These are phyloP conservation scores for Conticribra weissflogii DNA, from an alignment of 108 stramenopile genomes.

Conservation along the genomic window DNA sequence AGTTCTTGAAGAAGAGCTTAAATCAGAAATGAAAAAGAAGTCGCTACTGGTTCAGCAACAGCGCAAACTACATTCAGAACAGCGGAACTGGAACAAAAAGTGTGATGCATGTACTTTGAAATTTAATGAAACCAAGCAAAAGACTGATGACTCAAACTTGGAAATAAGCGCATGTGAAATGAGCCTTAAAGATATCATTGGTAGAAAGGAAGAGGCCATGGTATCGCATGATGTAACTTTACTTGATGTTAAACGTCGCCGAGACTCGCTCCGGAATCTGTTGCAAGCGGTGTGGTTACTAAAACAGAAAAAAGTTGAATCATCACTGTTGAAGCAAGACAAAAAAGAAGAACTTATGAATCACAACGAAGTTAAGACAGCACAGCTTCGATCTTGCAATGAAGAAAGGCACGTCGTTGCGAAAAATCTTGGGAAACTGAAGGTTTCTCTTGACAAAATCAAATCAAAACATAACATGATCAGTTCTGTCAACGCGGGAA, in stretches of 20 bases:
- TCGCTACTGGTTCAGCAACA: constrained; percentile 63
- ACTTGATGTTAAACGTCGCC: constrained; percentile 72
- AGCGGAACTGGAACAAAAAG: constrained; percentile 48
- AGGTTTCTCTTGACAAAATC: constrained; percentile 58
- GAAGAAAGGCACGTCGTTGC: constrained; percentile 82
- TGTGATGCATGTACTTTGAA: constrained; percentile 33
- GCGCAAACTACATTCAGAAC: constrained; percentile 66
- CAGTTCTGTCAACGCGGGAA: constrained; percentile 17
- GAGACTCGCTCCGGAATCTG: constrained; percentile 59
- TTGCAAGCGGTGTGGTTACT: constrained; percentile 74
- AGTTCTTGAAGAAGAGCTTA: constrained; percentile 63
- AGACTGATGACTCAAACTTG: constrained; percentile 61
- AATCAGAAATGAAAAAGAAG: constrained; percentile 46
- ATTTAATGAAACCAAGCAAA: constrained; percentile 34
- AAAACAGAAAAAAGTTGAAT: constrained; percentile 71
- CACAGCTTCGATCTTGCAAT: constrained; percentile 61
- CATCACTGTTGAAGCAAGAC: constrained; percentile 65
- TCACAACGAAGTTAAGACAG: constrained; percentile 65
- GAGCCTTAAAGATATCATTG: constrained; percentile 40
- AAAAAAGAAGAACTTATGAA: constrained; percentile 59
- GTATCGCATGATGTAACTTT: constrained; percentile 76
- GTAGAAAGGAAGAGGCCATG: constrained; percentile 65
- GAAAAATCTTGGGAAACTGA: constrained; percentile 66
- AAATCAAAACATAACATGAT: constrained; percentile 75
- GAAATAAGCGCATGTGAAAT: constrained; percentile 70